Percentiles rank a stretch among this genome's conserved stretches.
These are phyloP conservation scores for Aspergillus sp. DNA, from an alignment of 2,329 filamentous ascomycete species.

Conservation along the genomic window DNA sequence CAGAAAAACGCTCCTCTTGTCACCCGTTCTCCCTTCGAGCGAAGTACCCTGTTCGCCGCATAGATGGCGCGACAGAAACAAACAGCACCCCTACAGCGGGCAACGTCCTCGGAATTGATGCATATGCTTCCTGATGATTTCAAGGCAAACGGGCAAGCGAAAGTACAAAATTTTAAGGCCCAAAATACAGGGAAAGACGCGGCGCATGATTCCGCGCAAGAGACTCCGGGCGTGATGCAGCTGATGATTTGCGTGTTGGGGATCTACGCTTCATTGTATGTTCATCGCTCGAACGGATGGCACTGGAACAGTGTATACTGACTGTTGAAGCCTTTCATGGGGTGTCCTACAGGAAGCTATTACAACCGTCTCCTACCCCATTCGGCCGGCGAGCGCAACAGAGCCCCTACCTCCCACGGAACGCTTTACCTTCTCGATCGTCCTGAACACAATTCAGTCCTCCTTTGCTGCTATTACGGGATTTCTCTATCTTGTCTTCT, in stretches of 20 bases:
- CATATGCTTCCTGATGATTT: constrained; percentile 27
- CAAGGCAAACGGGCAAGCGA: constrained; percentile 9
- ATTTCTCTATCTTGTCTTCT: constrained; percentile 66
- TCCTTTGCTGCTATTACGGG: constrained; percentile 78
- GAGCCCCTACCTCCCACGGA: constrained; percentile 44
- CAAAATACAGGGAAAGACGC: constrained; percentile 7
- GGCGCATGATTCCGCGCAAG: constrained; percentile 20
- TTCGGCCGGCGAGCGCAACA: constrained; percentile 43
- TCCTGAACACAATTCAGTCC: constrained; percentile 94
- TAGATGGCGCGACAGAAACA: constrained; percentile 68
- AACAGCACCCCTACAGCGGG: constrained; percentile 56
- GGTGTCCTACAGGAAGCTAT: constrained; percentile 94
- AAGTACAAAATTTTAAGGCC: constrained; percentile 27
- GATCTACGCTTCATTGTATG: constrained; percentile 93
- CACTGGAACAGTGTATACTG: not conserved
- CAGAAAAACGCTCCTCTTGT: constrained; percentile 18
- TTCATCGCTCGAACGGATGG: not conserved
- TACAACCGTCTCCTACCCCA: constrained; percentile 81
- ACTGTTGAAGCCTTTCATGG: constrained; percentile 69
- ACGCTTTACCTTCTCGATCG: constrained; percentile 87
- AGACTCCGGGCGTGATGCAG: constrained; percentile 59
- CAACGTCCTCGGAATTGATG: constrained; percentile 61
- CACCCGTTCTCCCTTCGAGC: constrained; percentile 1
- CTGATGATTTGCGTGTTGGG: constrained; percentile 82
- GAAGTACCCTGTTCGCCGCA: not conserved